phyloP scores from a whole-genome alignment of 768 basidiomycete genomes.

The Auricularia sp. region DNA sequence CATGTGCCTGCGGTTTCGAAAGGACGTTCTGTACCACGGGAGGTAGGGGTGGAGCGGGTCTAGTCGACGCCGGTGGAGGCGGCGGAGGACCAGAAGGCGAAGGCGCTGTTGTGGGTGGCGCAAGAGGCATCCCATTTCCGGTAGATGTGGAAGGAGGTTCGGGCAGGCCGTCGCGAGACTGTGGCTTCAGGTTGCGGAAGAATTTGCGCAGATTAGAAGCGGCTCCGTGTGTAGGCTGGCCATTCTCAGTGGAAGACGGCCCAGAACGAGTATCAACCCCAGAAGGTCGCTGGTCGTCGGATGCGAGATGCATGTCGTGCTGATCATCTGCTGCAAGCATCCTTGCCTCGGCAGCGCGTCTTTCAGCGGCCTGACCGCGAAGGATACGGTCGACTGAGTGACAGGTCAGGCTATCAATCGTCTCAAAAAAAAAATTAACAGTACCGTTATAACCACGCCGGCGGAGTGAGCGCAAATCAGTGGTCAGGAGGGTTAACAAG shows the following conservation, averaged over 20 bases:
- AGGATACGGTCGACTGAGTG: constrained; percentile 78
- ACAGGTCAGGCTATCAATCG: neutral
- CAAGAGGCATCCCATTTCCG: neutral
- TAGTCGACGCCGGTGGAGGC: neutral
- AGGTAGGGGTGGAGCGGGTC: neutral
- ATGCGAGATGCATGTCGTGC: neutral
- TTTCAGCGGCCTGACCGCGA: constrained; percentile 49
- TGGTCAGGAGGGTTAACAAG: constrained; percentile 89
- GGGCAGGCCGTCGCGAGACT: neutral
- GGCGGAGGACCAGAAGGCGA: neutral
- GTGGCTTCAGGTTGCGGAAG: neutral
- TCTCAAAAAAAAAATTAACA: neutral
- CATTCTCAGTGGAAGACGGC: neutral
- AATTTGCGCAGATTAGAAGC: neutral
- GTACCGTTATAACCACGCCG: constrained; percentile 78
- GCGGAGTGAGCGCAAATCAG: constrained; percentile 71
- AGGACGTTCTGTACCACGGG: neutral
- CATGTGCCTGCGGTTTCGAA: constrained; percentile 10
- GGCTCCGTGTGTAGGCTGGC: no score
- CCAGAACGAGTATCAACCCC: no score
- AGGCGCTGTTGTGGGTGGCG: neutral
- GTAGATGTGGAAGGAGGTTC: neutral
- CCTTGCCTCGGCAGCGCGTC: constrained; percentile 26
- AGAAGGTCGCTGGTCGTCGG: neutral
- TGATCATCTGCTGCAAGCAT: neutral